Percentiles rank a stretch among this genome's conserved stretches.
phyloP scores from a whole-genome alignment of 1,284 basidiomycete genomes.

The Sporisorium sorghi region DNA sequence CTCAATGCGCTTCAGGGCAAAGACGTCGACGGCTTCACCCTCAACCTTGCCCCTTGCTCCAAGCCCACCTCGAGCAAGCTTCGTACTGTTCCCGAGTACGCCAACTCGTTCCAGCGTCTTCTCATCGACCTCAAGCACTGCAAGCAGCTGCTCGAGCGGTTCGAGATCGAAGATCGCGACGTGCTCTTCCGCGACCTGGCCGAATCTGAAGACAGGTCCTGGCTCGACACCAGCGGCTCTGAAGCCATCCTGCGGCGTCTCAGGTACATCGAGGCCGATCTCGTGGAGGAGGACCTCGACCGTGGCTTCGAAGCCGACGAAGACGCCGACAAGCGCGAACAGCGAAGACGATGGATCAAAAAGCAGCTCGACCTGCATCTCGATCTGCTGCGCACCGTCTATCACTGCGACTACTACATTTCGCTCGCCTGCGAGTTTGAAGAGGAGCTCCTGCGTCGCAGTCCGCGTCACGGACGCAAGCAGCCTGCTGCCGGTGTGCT shows the following conservation, averaged over 20 bases:
- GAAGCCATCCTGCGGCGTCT: conserved; percentile 46
- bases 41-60: conserved; percentile 57
- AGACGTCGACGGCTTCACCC: conserved; percentile 51
- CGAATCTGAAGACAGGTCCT: conserved; percentile 24
- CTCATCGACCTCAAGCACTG: conserved; percentile 56
- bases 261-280: conserved; percentile 22
- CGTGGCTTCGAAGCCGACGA: conserved; percentile 36
- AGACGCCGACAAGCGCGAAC: conserved; percentile 33
- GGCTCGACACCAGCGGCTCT: conserved; percentile 41
- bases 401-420: conserved; percentile 67
- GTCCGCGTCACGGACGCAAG: conserved; percentile 52
- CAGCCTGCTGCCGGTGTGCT: conserved; percentile 32
- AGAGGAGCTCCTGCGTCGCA: conserved; percentile 62
- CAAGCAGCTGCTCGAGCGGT: conserved; percentile 43
- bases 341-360: conserved; percentile 47
- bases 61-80: conserved; percentile 59
- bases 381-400: conserved; percentile 62
- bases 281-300: conserved; percentile 38
- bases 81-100: conserved; percentile 55
- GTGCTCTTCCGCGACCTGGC: conserved; percentile 37
- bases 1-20: conserved; percentile 52
- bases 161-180: conserved; percentile 57
- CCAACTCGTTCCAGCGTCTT: conserved; percentile 57
- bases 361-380: conserved; percentile 63
- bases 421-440: conserved; percentile 61